phyloP scores from a whole-genome alignment of 768 basidiomycete species.

The Rhodotorula kratochvilovae region DNA sequence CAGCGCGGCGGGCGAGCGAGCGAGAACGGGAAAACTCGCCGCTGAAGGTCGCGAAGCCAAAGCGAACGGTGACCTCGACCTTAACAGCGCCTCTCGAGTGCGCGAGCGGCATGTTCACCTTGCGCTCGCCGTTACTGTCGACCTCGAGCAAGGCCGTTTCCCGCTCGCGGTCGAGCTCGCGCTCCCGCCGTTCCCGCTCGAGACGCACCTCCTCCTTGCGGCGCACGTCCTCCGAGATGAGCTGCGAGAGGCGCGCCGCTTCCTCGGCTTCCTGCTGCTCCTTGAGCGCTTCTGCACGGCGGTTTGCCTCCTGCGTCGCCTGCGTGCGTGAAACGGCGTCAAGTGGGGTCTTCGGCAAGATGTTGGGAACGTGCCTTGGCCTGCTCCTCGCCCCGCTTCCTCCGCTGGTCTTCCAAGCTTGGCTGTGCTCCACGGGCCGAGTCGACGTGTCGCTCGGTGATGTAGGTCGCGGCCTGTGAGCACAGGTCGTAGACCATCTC shows the following conservation, averaged over 20 bases:
- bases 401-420: constrained; percentile 20
- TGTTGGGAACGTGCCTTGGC: constrained; percentile 12
- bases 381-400: constrained; percentile 26
- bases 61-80: constrained; percentile 16
- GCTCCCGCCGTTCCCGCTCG: constrained; percentile 27
- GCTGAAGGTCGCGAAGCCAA: constrained; percentile 2
- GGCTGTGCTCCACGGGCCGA: constrained; percentile 29
- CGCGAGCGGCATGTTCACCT: constrained; percentile 1
- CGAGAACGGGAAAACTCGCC: constrained; percentile 3
- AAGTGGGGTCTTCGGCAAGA: neutral
- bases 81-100: neutral
- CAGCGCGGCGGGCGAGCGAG: accelerated
- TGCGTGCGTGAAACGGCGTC: neutral
- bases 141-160: constrained; percentile 12
- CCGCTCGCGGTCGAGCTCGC: constrained; percentile 13
- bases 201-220: constrained; percentile 28
- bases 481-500: constrained; percentile 39
- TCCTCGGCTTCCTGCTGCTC: constrained; percentile 32
- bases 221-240: constrained; percentile 38
- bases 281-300: constrained; percentile 4
- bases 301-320: constrained; percentile 5
- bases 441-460: constrained; percentile 35
- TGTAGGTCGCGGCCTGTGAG: constrained; percentile 26
- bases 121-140: constrained; percentile 11
- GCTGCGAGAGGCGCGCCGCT: constrained; percentile 25